These are phyloP conservation scores for Geranomyces michiganensis DNA, from an alignment of 192 early-diverging fungal genomes.

Conservation along the genomic window DNA sequence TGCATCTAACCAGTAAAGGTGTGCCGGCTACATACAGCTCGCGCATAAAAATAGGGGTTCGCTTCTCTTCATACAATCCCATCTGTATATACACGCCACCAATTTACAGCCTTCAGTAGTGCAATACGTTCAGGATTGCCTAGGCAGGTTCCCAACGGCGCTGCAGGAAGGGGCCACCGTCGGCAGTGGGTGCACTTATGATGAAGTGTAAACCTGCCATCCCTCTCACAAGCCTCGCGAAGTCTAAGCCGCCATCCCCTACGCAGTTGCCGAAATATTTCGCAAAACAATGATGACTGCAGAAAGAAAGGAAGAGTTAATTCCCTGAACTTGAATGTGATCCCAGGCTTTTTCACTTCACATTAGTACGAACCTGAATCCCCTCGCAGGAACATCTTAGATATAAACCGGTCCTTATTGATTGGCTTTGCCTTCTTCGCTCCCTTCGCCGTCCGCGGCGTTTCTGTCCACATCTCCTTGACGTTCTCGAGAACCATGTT, in stretches of 20 bases:
- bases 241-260: too few relatives aligned
- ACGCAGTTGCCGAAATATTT: conserved; percentile 28
- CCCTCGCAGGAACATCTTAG: conserved; percentile 97
- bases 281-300: conserved; percentile 41
- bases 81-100: background rate
- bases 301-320: conserved; percentile 14
- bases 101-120: background rate
- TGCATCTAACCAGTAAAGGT: too few relatives aligned
- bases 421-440: conserved; percentile 91
- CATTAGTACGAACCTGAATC: conserved; percentile 78
- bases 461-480: conserved; percentile 79
- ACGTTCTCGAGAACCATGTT: conserved; percentile 99
- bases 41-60: background rate
- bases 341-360: background rate
- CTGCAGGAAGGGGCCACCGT: too few relatives aligned
- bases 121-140: background rate
- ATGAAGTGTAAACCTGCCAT: background rate
- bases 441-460: conserved; percentile 88
- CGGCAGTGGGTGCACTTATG: background rate
- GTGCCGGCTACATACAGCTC: background rate
- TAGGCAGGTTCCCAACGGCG: too few relatives aligned
- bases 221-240: background rate
- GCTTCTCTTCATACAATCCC: background rate
- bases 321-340: background rate
- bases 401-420: conserved; percentile 98